Conservation (phyloP, 192 early-diverging fungal genomes). For the Coemansia sp. region DNA sequence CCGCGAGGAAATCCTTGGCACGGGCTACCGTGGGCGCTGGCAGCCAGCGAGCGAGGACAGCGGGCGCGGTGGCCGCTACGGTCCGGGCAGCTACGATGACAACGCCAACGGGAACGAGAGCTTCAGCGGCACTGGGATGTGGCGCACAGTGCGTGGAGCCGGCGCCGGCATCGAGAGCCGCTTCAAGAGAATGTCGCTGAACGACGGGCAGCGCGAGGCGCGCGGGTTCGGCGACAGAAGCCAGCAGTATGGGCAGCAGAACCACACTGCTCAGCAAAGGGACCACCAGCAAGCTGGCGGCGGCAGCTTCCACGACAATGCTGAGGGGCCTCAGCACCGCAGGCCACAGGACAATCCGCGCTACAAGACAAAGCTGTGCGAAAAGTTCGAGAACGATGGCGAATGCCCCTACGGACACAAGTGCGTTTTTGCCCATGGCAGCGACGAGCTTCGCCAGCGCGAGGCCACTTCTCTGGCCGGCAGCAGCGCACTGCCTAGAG, state of each 20-base stretch:
- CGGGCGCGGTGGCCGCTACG: slow-evolving; percentile 22
- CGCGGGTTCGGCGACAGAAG: slow-evolving; percentile 18
- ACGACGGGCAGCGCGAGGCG: slow-evolving; percentile 8
- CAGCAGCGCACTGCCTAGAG: slow-evolving; percentile 18
- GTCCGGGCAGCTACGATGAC: neutral
- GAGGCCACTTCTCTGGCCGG: slow-evolving; percentile 16
- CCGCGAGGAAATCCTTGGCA: slow-evolving; percentile 37
- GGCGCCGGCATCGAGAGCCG: slow-evolving; percentile 21
- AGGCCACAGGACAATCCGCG: slow-evolving; percentile 67
- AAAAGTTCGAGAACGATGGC: slow-evolving; percentile 81
- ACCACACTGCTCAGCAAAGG: slow-evolving; percentile 3
- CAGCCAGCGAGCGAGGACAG: slow-evolving; percentile 43
- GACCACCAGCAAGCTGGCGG: slow-evolving; percentile 14
- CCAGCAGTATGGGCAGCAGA: slow-evolving; percentile 8
- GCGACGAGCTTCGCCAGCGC: slow-evolving; percentile 58
- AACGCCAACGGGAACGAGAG: slow-evolving; percentile 8
- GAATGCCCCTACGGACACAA: slow-evolving; percentile 89
- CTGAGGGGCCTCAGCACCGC: slow-evolving; percentile 31
- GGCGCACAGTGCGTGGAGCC: slow-evolving; percentile 28
- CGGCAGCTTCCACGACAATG: slow-evolving; percentile 11
- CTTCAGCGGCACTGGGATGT: slow-evolving; percentile 8
- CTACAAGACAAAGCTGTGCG: slow-evolving; percentile 87
- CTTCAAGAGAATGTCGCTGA: slow-evolving; percentile 24
- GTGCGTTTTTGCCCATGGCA: slow-evolving; percentile 87
- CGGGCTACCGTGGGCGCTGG: slow-evolving; percentile 31